Evolutionary conservation across 129 eudicot genomes (phyloP).

Genomic region (Centaurea solstitialis): DNA sequence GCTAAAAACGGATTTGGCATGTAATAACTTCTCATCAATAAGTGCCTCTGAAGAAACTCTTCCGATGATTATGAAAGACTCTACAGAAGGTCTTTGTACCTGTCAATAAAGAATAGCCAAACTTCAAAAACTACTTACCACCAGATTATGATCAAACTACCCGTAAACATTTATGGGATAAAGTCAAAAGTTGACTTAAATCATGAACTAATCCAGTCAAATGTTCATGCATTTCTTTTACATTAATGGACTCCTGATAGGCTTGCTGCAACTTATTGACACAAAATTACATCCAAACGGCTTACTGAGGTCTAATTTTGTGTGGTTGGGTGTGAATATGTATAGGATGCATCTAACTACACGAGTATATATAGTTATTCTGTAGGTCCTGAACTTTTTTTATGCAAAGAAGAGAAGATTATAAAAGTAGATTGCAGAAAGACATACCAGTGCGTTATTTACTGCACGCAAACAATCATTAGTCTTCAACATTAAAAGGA

Average conservation of each 20-base stretch:
- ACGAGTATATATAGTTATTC: neutral
- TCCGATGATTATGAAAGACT: conserved; percentile 78
- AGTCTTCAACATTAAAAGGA: conserved; percentile 87
- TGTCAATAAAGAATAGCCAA: conserved; percentile 27
- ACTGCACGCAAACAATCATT: conserved; percentile 93
- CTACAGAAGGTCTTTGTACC: conserved; percentile 75
- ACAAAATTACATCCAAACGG: neutral
- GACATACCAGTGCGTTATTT: conserved; percentile 69
- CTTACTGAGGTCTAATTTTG: neutral
- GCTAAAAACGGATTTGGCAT: conserved; percentile 51
- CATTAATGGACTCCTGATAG: neutral
- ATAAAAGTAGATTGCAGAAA: conserved; percentile 6
- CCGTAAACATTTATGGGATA: neutral
- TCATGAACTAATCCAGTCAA: neutral
- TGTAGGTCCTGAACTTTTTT: neutral
- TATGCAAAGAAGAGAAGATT: neutral
- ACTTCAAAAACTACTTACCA: neutral
- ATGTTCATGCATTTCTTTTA: neutral
- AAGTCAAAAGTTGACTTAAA: neutral
- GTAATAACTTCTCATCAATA: conserved; percentile 50
- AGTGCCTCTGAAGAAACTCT: conserved; percentile 91
- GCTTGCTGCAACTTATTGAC: neutral
- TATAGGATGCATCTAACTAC: neutral
- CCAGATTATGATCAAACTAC: neutral
- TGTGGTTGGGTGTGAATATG: neutral